phyloP scores from a whole-genome alignment of 2,329 filamentous ascomycete species.

The Fusarium vanettenii region DNA sequence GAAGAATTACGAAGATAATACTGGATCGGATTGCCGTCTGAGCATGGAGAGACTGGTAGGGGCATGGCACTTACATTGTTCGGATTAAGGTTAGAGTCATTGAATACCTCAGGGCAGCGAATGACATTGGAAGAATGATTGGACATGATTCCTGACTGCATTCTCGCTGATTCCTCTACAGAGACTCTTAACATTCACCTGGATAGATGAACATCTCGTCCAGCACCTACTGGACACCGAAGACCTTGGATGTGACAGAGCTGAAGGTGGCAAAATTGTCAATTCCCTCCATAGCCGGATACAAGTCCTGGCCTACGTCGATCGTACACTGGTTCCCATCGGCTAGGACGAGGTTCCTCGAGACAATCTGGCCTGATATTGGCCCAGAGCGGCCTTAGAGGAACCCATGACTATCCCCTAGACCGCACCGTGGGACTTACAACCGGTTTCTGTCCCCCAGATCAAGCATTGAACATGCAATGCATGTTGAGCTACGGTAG shows the following conservation, averaged over 20 bases:
- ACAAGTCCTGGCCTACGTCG: constrained; percentile 60
- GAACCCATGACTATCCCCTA: constrained; percentile 69
- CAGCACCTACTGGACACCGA: constrained; percentile 50
- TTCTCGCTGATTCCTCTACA: not conserved
- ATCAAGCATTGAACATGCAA: no score
- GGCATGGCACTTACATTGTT: not conserved
- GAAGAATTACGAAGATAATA: constrained; percentile 55
- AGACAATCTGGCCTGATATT: constrained; percentile 63
- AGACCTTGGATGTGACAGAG: constrained; percentile 62
- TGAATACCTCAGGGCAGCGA: not conserved
- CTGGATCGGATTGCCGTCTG: constrained; percentile 30
- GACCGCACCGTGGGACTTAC: constrained; percentile 42
- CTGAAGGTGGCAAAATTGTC: not conserved
- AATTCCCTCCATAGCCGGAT: constrained; percentile 24
- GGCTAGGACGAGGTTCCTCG: constrained; percentile 63
- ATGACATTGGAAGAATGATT: not conserved
- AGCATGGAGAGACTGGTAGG: not conserved
- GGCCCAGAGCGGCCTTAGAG: constrained; percentile 66
- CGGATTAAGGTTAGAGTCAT: not conserved
- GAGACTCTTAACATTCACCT: not conserved
- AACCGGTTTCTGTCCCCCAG: constrained; percentile 54
- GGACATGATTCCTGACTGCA: not conserved
- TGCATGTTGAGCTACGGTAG: not conserved
- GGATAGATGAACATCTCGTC: not conserved
- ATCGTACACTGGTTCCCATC: constrained; percentile 56